Evolutionary conservation across 2,329 filamentous ascomycete genomes (phyloP), one percentile per base, ranked within the genome.

Genomic region (Aspergillus bombycis): DNA sequence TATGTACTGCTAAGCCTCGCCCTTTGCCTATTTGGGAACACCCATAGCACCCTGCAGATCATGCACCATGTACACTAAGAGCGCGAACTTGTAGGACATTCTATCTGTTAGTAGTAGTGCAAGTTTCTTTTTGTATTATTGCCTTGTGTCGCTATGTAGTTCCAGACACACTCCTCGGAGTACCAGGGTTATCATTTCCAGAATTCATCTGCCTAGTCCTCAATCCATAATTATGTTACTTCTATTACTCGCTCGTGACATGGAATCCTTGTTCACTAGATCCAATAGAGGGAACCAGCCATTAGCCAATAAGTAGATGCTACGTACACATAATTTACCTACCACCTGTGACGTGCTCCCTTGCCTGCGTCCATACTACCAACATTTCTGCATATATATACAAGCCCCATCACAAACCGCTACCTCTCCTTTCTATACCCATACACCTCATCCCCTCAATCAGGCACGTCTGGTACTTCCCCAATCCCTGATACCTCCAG

Each of bases 51-150:
- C 38, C 19, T 41, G 8, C 3, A 19, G 16, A 7, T 12, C 8
- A 11, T 23, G 4, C 1, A 23, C 3, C 5, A n/a, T 46, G 21
- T 23, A 6, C 11, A 46, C 14, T 10, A 21, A 12, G 21, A 23
- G 21, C 2, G 0, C n/a, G n/a, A n/a, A n/a, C n/a, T n/a, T 1
- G 4, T 6, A 5, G 10, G 0, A 12, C 1, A 12, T 46, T 23
- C 2, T 4, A 16, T 23, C 43, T 14, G 11, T 3, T 14, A 23
- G 7, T 12, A 21, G 5, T 21, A 9, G 2, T 46, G 2, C n/a
- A 41, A 4, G 38, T 41, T 16, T 41, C 14, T 10, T 41, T 19
- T 0, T n/a, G 1, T n/a, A 3, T n/a, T 1, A n/a, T 4, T 41
- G 3, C 12, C 8, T 9, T 41, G 19, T 2, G 4, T n/a, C 9